Base-by-base conservation (phyloP, 768 basidiomycete genomes). In the Cystobasidiopsis lactophilus region DNA sequence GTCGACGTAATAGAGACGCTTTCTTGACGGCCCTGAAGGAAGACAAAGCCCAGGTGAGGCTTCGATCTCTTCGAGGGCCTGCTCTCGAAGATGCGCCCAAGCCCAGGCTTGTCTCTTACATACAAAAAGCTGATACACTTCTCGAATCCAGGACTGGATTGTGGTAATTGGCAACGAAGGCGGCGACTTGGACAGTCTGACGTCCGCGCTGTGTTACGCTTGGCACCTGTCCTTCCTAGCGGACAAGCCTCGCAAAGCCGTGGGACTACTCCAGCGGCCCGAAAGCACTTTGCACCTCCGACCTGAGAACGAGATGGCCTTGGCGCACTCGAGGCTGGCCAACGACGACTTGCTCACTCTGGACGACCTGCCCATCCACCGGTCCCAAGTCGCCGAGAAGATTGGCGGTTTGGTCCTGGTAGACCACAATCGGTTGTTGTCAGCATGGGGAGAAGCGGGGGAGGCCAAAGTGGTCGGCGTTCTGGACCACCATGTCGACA, bases 181-280 rank as follows among this genome's bases (percentile, higher is more conserved):
- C 26, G 30, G 24, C 52, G 54, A 55, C 33, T 31, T 43, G 27
- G 54, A 55, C 44, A 52, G 53, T 21, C 9, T 55, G 54, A 40
- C 38, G 24, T 51, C 52, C 18, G 54, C 54, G 14, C 29, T 55
- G 41, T 40, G 40, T 18, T 41, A 40, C 7, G 38, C 54, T 11
- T 52, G 43, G 26, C 50, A 52, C 29, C 33, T 55, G 3, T 7
- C 54, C 2, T 52, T 53, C 35, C 45, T 46, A 5, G 19, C 41
- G 2, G 21, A 52, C 4, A 10, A 46, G 10, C 54, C 52, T 3
- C 24, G 44, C 9, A 41, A 45, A 26, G 52, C 52, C 16, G 52
- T 55, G 3, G 54, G 52, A 3, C 38, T 55, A 18, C 31, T 55
- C 5, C 54, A 55, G 30, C 27, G 40, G 40, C 27, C 27, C 19